Evolutionary conservation across 2,329 filamentous ascomycete species (phyloP).

Genomic region (Scleromitrula shiraiana): DNA sequence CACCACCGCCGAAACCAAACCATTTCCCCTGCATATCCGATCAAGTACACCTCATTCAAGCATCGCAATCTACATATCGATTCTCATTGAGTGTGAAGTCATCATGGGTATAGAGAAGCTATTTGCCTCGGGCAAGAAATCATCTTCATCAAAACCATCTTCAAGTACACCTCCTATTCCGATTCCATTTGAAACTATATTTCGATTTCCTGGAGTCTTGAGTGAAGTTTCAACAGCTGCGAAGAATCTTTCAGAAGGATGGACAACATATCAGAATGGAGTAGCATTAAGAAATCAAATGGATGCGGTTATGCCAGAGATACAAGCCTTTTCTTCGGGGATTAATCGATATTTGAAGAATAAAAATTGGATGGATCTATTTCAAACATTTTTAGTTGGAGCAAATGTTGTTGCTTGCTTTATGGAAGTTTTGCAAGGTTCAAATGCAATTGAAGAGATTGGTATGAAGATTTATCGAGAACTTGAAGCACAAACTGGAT

Average conservation of each 20-base stretch:
- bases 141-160: not conserved
- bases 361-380: slow-evolving; percentile 6
- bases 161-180: too few relatives aligned
- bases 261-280: slow-evolving; percentile 10
- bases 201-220: slow-evolving; percentile 5
- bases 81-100: too few relatives aligned
- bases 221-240: slow-evolving; percentile 7
- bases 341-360: slow-evolving; percentile 10
- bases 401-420: slow-evolving; percentile 9
- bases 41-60: not conserved
- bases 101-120: slow-evolving; percentile 9
- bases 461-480: slow-evolving; percentile 8
- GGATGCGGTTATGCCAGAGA: slow-evolving; percentile 6
- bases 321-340: slow-evolving; percentile 6
- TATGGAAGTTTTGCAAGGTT: slow-evolving; percentile 9
- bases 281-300: slow-evolving; percentile 8
- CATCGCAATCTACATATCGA: too few relatives aligned
- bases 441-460: slow-evolving; percentile 4
- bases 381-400: slow-evolving; percentile 7
- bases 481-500: slow-evolving; percentile 12
- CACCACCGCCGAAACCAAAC: too few relatives aligned
- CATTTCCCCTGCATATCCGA: not conserved
- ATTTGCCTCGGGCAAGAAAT: slow-evolving; percentile 1
- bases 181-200: slow-evolving; percentile 5
- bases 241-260: slow-evolving; percentile 9